phyloP scores from a whole-genome alignment of 345 rosid species.

The Microcos paniculata region DNA sequence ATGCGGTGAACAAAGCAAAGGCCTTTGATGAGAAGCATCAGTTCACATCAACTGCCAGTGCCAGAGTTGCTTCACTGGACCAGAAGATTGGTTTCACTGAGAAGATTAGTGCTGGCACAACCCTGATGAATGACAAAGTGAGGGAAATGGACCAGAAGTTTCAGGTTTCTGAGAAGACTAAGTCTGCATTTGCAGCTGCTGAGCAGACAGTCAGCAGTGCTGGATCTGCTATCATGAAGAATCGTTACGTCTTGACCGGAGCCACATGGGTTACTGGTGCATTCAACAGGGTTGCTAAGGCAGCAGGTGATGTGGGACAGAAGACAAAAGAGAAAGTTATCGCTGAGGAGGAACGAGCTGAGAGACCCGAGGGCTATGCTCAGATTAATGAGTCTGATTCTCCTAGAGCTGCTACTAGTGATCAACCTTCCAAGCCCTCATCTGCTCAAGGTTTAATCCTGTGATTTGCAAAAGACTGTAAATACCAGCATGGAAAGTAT shows the following conservation, averaged over 20 bases:
- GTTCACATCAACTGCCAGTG: slow-evolving; percentile 75
- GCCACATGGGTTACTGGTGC: slow-evolving; percentile 86
- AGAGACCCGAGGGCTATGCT: slow-evolving; percentile 43
- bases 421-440: slow-evolving; percentile 8
- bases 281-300: slow-evolving; percentile 73
- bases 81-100: slow-evolving; percentile 75
- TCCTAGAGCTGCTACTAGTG: slow-evolving; percentile 10
- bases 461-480: slow-evolving; percentile 13
- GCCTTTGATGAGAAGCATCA: slow-evolving; percentile 80
- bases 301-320: slow-evolving; percentile 86
- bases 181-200: slow-evolving; percentile 71
- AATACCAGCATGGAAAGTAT: slow-evolving; percentile 7
- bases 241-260: slow-evolving; percentile 73
- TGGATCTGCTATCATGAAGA: slow-evolving; percentile 82
- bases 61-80: slow-evolving; percentile 77
- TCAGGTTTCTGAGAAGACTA: slow-evolving; percentile 92
- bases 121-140: slow-evolving; percentile 73
- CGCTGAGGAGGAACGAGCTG: slow-evolving; percentile 51
- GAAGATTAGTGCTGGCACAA: slow-evolving; percentile 73
- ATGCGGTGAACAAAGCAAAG: slow-evolving; percentile 74
- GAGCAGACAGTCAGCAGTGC: slow-evolving; percentile 87
- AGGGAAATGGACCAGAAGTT: slow-evolving; percentile 83
- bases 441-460: slow-evolving; percentile 3
- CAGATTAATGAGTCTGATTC: slow-evolving; percentile 34
- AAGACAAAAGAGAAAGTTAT: slow-evolving; percentile 75